Base-by-base conservation (phyloP, 257 asterid species). In the Eucommia ulmoides region DNA sequence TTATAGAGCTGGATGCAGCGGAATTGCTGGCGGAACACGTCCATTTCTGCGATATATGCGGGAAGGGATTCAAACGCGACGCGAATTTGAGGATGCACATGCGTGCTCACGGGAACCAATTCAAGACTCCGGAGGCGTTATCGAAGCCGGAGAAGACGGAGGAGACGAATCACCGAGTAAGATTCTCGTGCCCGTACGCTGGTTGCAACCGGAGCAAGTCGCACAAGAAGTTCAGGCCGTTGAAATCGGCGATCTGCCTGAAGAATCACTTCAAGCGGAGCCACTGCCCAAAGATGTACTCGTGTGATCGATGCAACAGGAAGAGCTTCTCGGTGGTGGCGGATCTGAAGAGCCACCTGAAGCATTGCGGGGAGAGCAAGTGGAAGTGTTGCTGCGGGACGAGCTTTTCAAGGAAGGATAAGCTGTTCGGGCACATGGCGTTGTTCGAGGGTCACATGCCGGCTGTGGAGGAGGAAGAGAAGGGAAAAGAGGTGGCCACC, bases 391-490 rank as follows among this genome's bases (percentile, higher is more conserved):
- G 81, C 0, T 85, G 98, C 24, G 93, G 96, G 55, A 89, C 93
- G 3, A 78, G 67, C 24, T 89, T 89, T 45, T 80, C 94, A 7
- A 38, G 96, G 1, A 89, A 89, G 84, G 98, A 89, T 53, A 85
- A 89, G 80, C 65, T 89, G 59, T 82, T 85, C 24, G 88, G 96
- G 19, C 98, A 89, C 56, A 75, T 89, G 75, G 84, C 82, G 0
- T 67, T 85, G 74, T 89, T 89, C 19, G 94, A 89, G 50, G 98
- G 98, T 3, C 98, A 89, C 22, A 80, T 85, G 96, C 98, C 98
- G 18, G 83, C 88, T 2, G 72, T 80, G 45, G 50, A 9, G 67
- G 81, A 46, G 9, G 85, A 61, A 9, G 17, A 38, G 42, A 44
- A 33, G 59, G 61, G 52, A 4, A 45, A 18, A 24, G 61, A 20